Conservation (phyloP, 2,329 filamentous ascomycete genomes). For the Penicillium paneum region DNA sequence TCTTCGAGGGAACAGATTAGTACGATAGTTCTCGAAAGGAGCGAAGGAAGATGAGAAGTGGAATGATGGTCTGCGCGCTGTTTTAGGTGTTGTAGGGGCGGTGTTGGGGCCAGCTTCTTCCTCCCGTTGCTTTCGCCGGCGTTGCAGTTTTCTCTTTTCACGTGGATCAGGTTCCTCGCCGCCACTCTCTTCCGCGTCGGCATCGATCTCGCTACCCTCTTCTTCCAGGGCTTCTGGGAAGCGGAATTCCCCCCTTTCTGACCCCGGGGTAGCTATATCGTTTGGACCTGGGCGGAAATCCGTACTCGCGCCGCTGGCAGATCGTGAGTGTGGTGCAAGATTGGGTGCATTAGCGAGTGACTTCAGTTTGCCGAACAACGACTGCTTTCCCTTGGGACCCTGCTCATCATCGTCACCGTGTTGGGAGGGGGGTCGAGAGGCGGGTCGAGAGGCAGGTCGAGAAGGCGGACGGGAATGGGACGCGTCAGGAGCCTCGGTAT, state of each 20-base stretch:
- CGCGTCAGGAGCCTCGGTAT: conserved; percentile 47
- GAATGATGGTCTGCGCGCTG: conserved; percentile 39
- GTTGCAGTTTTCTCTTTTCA: conserved; percentile 56
- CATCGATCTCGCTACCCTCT: conserved; percentile 67
- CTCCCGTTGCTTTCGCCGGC: conserved; percentile 57
- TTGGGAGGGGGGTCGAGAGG: conserved; percentile 34
- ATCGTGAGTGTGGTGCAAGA: conserved; percentile 50
- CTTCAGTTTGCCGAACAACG: conserved; percentile 75
- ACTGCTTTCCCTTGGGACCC: conserved; percentile 56
- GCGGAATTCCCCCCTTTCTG: conserved; percentile 50
- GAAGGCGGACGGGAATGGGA: conserved; percentile 59
- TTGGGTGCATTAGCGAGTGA: conserved; percentile 61
- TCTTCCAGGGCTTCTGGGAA: conserved; percentile 56
- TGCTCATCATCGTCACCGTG: conserved; percentile 61
- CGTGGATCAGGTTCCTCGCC: conserved; percentile 63
- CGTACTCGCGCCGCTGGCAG: conserved; percentile 46
- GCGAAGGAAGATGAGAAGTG: conserved; percentile 47
- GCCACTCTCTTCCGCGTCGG: conserved; percentile 81
- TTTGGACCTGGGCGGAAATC: conserved; percentile 40
- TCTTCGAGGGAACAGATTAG: conserved; percentile 58
- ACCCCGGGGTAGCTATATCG: conserved; percentile 45
- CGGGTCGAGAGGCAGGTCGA: conserved; percentile 41
- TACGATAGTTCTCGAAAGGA: conserved; percentile 46
- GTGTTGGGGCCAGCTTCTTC: conserved; percentile 54
- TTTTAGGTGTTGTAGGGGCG: conserved; percentile 64